These are phyloP conservation scores for Globisporangium perplexum DNA, from an alignment of 352 stramenopile species.

Conservation along the genomic window DNA sequence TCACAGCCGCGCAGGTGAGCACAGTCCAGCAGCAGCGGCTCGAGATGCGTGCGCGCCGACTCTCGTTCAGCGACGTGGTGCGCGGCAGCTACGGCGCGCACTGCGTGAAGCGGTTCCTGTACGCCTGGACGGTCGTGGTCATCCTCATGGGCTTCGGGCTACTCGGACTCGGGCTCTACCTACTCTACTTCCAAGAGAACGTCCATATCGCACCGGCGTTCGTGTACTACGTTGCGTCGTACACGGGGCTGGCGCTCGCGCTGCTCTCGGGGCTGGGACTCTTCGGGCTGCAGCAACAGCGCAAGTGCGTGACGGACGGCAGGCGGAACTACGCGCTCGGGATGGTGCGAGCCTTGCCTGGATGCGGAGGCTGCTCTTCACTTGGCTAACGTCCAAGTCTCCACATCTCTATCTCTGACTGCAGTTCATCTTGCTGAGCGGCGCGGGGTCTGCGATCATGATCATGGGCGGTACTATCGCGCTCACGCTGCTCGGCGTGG, in stretches of 20 bases:
- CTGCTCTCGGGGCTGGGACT: slow-evolving; percentile 39
- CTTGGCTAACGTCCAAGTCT: too few species aligned
- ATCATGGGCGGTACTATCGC: slow-evolving; percentile 41
- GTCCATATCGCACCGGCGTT: slow-evolving; percentile 40
- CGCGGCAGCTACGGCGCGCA: slow-evolving; percentile 22
- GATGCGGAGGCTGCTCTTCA: too few species aligned
- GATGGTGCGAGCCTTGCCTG: slow-evolving; percentile 20
- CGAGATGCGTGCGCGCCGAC: slow-evolving; percentile 20
- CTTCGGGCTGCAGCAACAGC: slow-evolving; percentile 48
- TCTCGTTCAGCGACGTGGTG: slow-evolving; percentile 33
- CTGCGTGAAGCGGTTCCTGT: slow-evolving; percentile 37
- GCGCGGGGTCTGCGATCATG: slow-evolving; percentile 32
- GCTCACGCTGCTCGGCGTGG: slow-evolving; percentile 31
- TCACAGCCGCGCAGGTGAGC: slow-evolving; percentile 17
- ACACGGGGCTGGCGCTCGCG: slow-evolving; percentile 32
- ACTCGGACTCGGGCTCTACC: slow-evolving; percentile 48
- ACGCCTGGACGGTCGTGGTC: slow-evolving; percentile 46
- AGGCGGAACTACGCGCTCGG: slow-evolving; percentile 53
- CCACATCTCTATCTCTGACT: too few species aligned
- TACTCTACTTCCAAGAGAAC: slow-evolving; percentile 57
- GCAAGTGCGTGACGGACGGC: slow-evolving; percentile 41
- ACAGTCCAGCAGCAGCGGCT: slow-evolving; percentile 27
- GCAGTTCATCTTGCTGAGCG: slow-evolving; percentile 46
- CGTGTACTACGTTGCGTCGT: slow-evolving; percentile 47
- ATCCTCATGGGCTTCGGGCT: slow-evolving; percentile 43